phyloP scores from a whole-genome alignment of 2,329 filamentous ascomycete species.

The Clonostachys sp. region DNA sequence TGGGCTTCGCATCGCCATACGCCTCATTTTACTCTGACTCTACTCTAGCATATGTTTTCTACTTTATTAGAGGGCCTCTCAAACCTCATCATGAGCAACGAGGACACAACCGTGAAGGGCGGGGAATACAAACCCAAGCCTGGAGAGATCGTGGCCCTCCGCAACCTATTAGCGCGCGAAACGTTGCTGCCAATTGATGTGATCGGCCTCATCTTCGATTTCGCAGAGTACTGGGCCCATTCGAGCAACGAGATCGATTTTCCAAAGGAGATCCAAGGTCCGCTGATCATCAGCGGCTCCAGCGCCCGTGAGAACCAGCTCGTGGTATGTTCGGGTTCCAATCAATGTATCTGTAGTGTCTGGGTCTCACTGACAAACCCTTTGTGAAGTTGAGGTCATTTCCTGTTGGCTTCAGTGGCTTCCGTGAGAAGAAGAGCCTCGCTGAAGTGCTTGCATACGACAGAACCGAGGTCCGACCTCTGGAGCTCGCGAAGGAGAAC shows the following conservation, averaged over 20 bases:
- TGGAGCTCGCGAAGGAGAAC: constrained; percentile 14
- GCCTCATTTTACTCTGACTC: too few species aligned
- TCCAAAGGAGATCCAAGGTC: constrained; percentile 8
- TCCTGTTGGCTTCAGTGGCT: constrained; percentile 26
- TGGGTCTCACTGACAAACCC: neutral
- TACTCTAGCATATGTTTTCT: too few species aligned
- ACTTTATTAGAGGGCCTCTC: too few species aligned
- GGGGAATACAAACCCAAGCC: constrained; percentile 26
- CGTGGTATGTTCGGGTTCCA: constrained; percentile 15
- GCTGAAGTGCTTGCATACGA: constrained; percentile 20
- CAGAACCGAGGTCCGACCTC: constrained; percentile 17
- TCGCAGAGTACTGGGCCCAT: constrained; percentile 60
- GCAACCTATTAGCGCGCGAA: constrained; percentile 37
- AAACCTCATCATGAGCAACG: neutral
- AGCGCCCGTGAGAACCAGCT: constrained; percentile 21
- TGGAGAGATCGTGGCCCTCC: constrained; percentile 44
- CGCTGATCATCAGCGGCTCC: constrained; percentile 13
- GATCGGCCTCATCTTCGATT: constrained; percentile 50
- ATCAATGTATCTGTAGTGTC: neutral
- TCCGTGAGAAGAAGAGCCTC: constrained; percentile 15
- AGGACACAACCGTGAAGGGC: neutral
- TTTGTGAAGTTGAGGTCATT: constrained; percentile 24
- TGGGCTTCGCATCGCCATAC: too few species aligned
- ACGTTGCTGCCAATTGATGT: constrained; percentile 47
- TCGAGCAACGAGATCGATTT: constrained; percentile 27